Percentiles rank a stretch among this genome's conserved stretches.
These are phyloP conservation scores for Leccinum proximum DNA, from an alignment of 1,284 basidiomycete genomes.

Conservation along the genomic window DNA sequence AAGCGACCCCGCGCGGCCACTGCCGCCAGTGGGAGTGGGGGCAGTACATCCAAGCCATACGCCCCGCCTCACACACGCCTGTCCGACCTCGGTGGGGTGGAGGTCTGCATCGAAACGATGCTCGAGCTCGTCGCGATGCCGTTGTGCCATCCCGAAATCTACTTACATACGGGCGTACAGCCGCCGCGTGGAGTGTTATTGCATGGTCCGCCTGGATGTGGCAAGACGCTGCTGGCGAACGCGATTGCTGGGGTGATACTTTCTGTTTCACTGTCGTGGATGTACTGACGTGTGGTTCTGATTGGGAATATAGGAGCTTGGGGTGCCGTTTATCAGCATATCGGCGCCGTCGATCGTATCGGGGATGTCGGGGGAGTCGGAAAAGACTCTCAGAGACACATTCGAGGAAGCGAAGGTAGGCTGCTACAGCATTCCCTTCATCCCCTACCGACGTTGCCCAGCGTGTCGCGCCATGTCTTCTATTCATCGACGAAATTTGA, in stretches of 20 bases:
- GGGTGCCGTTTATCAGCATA: slow-evolving; percentile 90
- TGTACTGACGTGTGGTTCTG: slow-evolving; percentile 8
- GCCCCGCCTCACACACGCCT: slow-evolving; percentile 69
- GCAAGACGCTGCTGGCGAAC: slow-evolving; percentile 90
- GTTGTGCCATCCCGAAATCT: slow-evolving; percentile 93
- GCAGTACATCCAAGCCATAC: slow-evolving; percentile 48
- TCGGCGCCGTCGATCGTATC: slow-evolving; percentile 95
- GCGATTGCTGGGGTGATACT: slow-evolving; percentile 89
- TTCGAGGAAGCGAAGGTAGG: slow-evolving; percentile 90
- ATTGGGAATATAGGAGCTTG: slow-evolving; percentile 66
- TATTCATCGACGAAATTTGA: slow-evolving; percentile 98
- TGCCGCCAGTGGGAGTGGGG: neutral
- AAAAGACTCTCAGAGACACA: slow-evolving; percentile 93
- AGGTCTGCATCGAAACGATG: slow-evolving; percentile 87
- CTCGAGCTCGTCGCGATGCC: slow-evolving; percentile 96
- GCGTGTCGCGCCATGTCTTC: slow-evolving; percentile 81
- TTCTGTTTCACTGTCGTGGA: neutral
- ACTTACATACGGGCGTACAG: slow-evolving; percentile 89
- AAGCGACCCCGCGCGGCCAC: slow-evolving; percentile 48
- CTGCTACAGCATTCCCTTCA: neutral
- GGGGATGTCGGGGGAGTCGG: slow-evolving; percentile 97
- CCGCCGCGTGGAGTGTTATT: slow-evolving; percentile 93
- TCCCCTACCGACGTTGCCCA: slow-evolving; percentile 28
- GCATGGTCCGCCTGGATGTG: slow-evolving; percentile 96
- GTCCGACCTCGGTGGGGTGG: slow-evolving; percentile 87